phyloP scores from a whole-genome alignment of 2,329 filamentous ascomycete genomes.

The Rhinocladiella similis region DNA sequence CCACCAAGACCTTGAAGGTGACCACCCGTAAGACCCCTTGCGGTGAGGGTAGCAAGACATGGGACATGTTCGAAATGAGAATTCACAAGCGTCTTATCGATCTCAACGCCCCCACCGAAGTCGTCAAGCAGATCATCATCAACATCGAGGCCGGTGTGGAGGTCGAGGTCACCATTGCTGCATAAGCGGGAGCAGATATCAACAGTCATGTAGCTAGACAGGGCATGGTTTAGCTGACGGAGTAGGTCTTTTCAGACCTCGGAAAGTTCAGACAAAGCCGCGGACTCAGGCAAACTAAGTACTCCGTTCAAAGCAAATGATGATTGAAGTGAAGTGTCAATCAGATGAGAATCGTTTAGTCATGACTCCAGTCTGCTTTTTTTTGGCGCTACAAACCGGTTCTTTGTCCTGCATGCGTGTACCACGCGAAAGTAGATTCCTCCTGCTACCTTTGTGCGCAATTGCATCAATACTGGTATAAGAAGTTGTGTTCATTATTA shows the following conservation, averaged over 20 bases:
- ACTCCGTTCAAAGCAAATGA: too few relatives aligned
- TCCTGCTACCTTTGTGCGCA: not conserved
- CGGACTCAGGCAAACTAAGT: too few relatives aligned
- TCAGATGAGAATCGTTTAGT: not conserved
- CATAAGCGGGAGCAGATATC: conserved; percentile 37
- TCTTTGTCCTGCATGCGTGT: not conserved
- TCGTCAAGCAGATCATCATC: conserved; percentile 56
- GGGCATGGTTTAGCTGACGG: not conserved
- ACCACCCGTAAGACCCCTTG: conserved; percentile 98
- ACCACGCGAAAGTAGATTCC: not conserved
- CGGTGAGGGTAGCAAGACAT: conserved; percentile 99
- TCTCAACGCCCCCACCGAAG: conserved; percentile 94
- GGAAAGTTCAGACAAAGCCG: too few relatives aligned
- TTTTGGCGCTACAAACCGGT: not conserved
- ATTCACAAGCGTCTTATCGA: conserved; percentile 99
- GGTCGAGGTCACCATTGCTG: conserved; percentile 55
- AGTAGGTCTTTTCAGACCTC: too few relatives aligned
- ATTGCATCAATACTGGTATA: too few relatives aligned
- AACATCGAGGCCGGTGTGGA: conserved; percentile 56
- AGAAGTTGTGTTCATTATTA: too few relatives aligned
- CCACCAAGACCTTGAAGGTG: conserved; percentile 94
- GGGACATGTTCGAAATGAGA: conserved; percentile 98
- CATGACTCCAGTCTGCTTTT: not conserved
- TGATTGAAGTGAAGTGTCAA: not conserved
- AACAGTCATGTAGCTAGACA: conserved; percentile 23